These are phyloP conservation scores for Sugiyamaella qingdaonensis DNA, from an alignment of 805 yeast species.

Conservation along the genomic window DNA sequence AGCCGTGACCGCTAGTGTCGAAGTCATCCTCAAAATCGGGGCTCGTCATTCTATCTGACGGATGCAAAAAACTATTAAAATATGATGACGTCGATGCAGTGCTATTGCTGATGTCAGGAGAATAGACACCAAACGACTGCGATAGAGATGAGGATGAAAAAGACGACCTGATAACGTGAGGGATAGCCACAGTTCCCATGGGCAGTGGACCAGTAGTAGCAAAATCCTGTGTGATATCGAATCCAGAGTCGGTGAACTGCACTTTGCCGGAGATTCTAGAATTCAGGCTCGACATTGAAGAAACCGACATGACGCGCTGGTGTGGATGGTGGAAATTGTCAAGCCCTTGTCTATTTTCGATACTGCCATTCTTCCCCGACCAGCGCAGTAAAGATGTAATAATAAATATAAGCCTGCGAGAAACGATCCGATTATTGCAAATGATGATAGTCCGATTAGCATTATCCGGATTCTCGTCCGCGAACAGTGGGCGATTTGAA, in stretches of 20 bases:
- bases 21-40: not conserved
- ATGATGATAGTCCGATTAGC: conserved; percentile 20
- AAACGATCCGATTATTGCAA: conserved; percentile 20
- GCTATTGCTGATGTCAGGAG: not conserved
- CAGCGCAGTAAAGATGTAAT: conserved; percentile 20
- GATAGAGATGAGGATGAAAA: conserved; percentile 22
- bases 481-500: not conserved
- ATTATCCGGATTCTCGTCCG: not conserved
- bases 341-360: too few relatives aligned
- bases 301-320: not conserved
- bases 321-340: too few relatives aligned
- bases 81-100: not conserved
- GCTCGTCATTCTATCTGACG: not conserved
- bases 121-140: conserved; percentile 12
- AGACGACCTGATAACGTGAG: conserved; percentile 23
- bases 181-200: conserved; percentile 20
- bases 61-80: not conserved
- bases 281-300: conserved; percentile 1
- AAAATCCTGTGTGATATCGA: conserved; percentile 19
- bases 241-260: conserved; percentile 16
- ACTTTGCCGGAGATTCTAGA: conserved; percentile 8
- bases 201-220: not conserved
- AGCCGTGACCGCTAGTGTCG: not conserved
- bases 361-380: too few relatives aligned
- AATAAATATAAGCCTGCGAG: conserved; percentile 22